phyloP scores from a whole-genome alignment of 768 basidiomycete species.

The Lentinula boryana region DNA sequence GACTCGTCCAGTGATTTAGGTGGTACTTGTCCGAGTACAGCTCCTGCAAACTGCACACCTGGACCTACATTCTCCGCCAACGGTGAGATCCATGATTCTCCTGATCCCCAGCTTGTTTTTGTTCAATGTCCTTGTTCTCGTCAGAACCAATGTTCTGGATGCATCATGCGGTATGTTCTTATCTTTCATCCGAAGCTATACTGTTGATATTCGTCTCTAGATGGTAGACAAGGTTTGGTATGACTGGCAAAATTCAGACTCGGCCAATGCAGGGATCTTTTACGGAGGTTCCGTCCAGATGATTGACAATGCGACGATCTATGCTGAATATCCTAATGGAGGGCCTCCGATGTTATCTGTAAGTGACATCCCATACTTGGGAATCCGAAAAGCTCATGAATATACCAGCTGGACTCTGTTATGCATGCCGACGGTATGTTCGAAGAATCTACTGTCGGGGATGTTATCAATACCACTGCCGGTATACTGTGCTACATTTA shows the following conservation, averaged over 20 bases:
- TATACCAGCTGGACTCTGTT: constrained; percentile 16
- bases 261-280: constrained; percentile 19
- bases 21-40: constrained; percentile 21
- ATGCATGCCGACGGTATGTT: constrained; percentile 23
- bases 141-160: constrained; percentile 29
- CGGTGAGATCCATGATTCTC: constrained; percentile 12
- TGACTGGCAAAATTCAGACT: constrained; percentile 24
- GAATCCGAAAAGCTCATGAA: not conserved
- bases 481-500: constrained; percentile 30
- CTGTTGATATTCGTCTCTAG: constrained; percentile 2
- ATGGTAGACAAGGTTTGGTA: constrained; percentile 33
- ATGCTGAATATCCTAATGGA: constrained; percentile 18
- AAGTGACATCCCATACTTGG: not conserved
- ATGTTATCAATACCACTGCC: constrained; percentile 23
- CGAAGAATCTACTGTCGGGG: constrained; percentile 14
- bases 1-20: constrained; percentile 18
- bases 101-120: not conserved
- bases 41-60: constrained; percentile 16
- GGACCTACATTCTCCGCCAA: constrained; percentile 26
- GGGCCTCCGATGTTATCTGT: constrained; percentile 18
- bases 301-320: constrained; percentile 14
- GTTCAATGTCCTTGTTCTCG: not conserved
- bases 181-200: not conserved
- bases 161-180: constrained; percentile 24
- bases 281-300: constrained; percentile 24